A percentile compares a stretch with the other conserved stretches of the same genome.
Evolutionary conservation across 1,284 basidiomycete species (phyloP).

Genomic region (Pterulicium gracile): DNA sequence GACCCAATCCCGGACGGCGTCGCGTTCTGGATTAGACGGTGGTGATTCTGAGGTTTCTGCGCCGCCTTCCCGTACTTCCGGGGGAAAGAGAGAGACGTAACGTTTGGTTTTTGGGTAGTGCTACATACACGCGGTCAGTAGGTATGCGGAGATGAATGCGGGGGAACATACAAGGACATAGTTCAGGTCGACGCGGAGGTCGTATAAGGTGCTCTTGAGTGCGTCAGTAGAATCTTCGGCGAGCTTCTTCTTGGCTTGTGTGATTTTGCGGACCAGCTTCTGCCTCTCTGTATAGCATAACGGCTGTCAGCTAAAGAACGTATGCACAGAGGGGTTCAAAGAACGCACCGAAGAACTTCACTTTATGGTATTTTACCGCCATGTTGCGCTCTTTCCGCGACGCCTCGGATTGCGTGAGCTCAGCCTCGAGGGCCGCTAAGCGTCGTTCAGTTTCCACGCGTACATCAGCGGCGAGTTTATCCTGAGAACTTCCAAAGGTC

Average conservation of each 20-base stretch:
- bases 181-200: conserved; percentile 71
- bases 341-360: conserved; percentile 80
- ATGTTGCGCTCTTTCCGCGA: conserved; percentile 60
- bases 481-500: conserved; percentile 27
- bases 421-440: conserved; percentile 62
- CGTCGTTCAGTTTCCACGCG: conserved; percentile 70
- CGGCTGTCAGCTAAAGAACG: neutral
- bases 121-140: conserved; percentile 22
- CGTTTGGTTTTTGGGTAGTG: conserved; percentile 75
- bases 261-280: conserved; percentile 68
- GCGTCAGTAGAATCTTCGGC: conserved; percentile 20
- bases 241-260: conserved; percentile 45
- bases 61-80: conserved; percentile 40
- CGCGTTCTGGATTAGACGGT: conserved; percentile 37
- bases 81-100: conserved; percentile 80
- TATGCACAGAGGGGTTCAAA: conserved; percentile 1
- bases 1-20: conserved; percentile 53
- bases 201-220: conserved; percentile 34
- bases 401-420: conserved; percentile 53
- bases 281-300: conserved; percentile 49
- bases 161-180: conserved; percentile 62
- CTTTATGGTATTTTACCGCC: conserved; percentile 70
- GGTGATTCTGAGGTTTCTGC: conserved; percentile 11
- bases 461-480: conserved; percentile 68
- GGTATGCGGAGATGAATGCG: neutral